Evolutionary conservation across 208 protist species (phyloP), one percentile per base, ranked within the genome.

Genomic region (Leishmania tarentolae): DNA sequence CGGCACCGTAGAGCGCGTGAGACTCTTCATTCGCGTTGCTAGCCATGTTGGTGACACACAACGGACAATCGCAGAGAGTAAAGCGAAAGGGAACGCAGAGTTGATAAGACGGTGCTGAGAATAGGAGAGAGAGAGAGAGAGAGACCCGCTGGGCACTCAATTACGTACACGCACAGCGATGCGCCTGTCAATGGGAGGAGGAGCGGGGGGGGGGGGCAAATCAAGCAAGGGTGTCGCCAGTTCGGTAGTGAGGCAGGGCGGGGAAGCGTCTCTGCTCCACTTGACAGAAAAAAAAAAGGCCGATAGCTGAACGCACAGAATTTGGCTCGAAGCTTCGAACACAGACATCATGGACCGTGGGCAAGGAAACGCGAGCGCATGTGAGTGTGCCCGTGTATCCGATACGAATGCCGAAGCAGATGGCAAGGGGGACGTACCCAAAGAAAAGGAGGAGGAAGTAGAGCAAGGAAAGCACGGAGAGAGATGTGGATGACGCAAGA

Each of bases 1-100:
- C 89, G 37, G 82, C 91, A 19, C 92, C 94, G 77, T 95, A 96
- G 59, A 96, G 66, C 31, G 75, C 82, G 44, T 87, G 82, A 13
- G 76, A 78, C 76, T 85, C 82, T 40, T 63, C 35, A 6, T 68
- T 24, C 40, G 17, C 53, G 65, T 50, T 56, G 66, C 37, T 80
- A 70, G 81, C 65, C 81, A 84, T 84, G 40, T 28, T 44, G 24
- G n/a, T 57, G 50, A 76, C 31, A 1, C n/a, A 61, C 70, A 4
- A 42, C 9, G n/a, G 11, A n/a, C 19, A 44, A 35, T 3, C 21
- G 8, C 6, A 53, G 7, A 37, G 17, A 52, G 2, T 53, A 19
- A 50, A 13, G 37, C 17, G 3, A n/a, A 52, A 53, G 2, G 42
- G 35, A 6, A 21, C 0, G 44, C 69, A 19, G 69, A 3, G 4